Evolutionary conservation across 2,329 filamentous ascomycete genomes (phyloP).

Genomic region (Colletotrichum coccodes): DNA sequence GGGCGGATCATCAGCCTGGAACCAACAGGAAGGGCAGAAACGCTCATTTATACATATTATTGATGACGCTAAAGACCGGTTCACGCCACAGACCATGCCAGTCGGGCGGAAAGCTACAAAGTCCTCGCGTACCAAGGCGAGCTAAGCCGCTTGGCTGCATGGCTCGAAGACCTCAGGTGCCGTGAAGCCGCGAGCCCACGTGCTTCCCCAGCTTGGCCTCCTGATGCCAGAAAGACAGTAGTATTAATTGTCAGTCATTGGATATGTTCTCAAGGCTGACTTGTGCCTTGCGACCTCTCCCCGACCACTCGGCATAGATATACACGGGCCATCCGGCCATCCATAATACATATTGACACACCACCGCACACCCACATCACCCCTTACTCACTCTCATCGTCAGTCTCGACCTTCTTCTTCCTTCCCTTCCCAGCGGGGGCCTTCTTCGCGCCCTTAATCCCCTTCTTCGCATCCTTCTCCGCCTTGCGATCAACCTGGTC

Average conservation of each 20-base stretch:
- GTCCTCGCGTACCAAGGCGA: not conserved
- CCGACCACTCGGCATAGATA: not conserved
- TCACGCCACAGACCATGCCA: not conserved
- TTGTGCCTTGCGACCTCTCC: not conserved
- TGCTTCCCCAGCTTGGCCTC: not conserved
- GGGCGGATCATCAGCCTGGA: not conserved
- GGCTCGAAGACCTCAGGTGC: not conserved
- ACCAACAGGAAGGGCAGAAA: not conserved
- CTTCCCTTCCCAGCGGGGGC: conserved; percentile 44
- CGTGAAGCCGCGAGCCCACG: not conserved
- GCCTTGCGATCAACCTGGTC: conserved; percentile 82
- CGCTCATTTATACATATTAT: no score
- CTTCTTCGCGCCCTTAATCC: conserved; percentile 44
- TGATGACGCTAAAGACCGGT: not conserved
- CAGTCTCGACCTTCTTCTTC: conserved; percentile 44
- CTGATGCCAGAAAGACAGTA: not conserved
- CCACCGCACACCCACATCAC: not conserved
- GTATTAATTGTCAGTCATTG: no score
- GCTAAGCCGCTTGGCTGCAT: not conserved
- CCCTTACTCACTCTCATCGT: conserved; percentile 45
- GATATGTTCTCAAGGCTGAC: not conserved
- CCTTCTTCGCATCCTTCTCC: conserved; percentile 65
- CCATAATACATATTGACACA: conserved; percentile 21
- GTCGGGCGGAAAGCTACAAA: not conserved
- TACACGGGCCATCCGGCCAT: not conserved